Evolutionary conservation across 176 grass and related monocot species (phyloP).

Genomic region (Aechmea fasciata): DNA sequence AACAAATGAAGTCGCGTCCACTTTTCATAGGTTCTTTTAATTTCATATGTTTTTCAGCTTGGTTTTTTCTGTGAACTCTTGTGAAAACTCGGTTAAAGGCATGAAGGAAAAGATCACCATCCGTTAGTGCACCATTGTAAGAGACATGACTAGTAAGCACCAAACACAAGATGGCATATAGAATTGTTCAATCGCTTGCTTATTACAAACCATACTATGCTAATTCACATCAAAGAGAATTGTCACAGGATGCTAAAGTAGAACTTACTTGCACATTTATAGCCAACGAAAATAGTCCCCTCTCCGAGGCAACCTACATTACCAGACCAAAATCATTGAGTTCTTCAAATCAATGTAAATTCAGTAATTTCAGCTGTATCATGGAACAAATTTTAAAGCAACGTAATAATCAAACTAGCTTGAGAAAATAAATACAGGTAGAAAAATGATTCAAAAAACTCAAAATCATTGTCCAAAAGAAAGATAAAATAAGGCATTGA

Average conservation of each 20-base stretch:
- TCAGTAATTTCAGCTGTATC: not conserved
- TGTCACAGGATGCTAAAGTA: not conserved
- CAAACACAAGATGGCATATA: not conserved
- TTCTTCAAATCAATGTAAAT: not conserved
- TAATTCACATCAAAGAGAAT: not conserved
- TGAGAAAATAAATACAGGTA: not conserved
- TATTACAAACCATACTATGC: not conserved
- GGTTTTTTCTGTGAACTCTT: not conserved
- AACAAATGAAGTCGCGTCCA: not conserved
- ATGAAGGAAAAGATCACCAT: not conserved
- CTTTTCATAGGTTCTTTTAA: not conserved
- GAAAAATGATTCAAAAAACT: not conserved
- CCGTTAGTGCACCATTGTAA: not conserved
- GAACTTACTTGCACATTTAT: slow-evolving; percentile 94
- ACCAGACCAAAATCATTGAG: slow-evolving; percentile 25
- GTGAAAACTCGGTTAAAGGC: not conserved
- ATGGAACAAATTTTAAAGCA: not conserved
- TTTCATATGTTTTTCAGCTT: not conserved
- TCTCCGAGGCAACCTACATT: slow-evolving; percentile 87
- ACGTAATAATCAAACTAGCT: no score
- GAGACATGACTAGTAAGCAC: not conserved
- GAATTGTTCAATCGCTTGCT: not conserved
- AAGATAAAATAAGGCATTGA: not conserved
- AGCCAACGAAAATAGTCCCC: slow-evolving; percentile 74
- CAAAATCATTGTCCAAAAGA: not conserved